A percentile compares a stretch with the other conserved stretches of the same genome.
These are phyloP conservation scores for Dioscorea zingiberensis DNA, from an alignment of 106 monocot species.

Conservation along the genomic window DNA sequence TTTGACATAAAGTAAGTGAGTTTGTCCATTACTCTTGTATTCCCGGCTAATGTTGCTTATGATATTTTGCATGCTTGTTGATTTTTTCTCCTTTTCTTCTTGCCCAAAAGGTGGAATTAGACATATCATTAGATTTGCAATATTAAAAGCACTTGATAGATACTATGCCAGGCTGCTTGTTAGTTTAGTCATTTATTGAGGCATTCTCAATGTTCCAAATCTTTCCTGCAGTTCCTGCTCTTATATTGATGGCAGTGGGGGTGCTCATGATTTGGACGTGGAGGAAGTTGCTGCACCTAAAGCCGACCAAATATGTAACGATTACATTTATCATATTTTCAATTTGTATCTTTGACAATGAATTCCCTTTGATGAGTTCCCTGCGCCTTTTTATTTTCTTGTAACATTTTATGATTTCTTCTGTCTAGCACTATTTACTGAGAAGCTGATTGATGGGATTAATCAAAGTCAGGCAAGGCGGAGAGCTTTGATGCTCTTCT, in stretches of 20 bases:
- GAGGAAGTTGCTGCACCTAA: slow-evolving; percentile 50
- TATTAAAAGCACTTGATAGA: too few species aligned
- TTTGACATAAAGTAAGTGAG: slow-evolving; percentile 52
- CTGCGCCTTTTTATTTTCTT: too few species aligned
- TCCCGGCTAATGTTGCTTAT: not conserved
- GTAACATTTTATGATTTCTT: not conserved
- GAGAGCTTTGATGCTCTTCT: slow-evolving; percentile 79
- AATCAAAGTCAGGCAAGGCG: slow-evolving; percentile 72
- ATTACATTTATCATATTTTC: not conserved
- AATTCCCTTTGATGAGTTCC: too few species aligned
- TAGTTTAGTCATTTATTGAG: too few species aligned
- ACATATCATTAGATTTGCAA: too few species aligned
- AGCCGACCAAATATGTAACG: slow-evolving; percentile 64
- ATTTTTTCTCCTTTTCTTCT: not conserved
- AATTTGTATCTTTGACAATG: too few species aligned
- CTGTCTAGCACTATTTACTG: slow-evolving; percentile 58
- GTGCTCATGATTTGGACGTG: slow-evolving; percentile 51
- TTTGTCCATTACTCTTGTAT: not conserved
- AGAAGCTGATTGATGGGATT: slow-evolving; percentile 82
- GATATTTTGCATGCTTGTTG: not conserved
- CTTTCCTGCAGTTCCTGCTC: slow-evolving; percentile 55
- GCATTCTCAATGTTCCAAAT: not conserved
- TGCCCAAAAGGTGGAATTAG: too few species aligned
- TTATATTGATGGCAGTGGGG: slow-evolving; percentile 52
- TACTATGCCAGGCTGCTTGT: too few species aligned